Conservation (phyloP, 805 yeast species). For the Candida awuae region DNA sequence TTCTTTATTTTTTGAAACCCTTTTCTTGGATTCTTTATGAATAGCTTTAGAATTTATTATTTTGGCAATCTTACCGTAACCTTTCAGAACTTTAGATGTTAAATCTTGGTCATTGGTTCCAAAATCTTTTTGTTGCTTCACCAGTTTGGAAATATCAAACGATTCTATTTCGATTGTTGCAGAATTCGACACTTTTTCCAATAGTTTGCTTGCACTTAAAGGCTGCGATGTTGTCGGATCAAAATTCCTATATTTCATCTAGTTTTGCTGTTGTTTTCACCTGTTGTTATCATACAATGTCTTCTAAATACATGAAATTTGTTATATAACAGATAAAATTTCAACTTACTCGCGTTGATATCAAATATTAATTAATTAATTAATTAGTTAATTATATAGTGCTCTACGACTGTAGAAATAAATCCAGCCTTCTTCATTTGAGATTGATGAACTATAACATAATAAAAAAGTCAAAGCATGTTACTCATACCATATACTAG, state of each 20-base stretch:
- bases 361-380: too few species aligned
- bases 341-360: too few species aligned
- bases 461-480: too few species aligned
- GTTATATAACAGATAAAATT: too few species aligned
- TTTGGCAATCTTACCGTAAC: slow-evolving; percentile 2
- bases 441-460: too few species aligned
- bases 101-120: slow-evolving; percentile 2
- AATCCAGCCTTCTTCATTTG: neutral
- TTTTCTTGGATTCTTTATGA: neutral
- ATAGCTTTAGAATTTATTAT: slow-evolving; percentile 3
- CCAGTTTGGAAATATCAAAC: neutral
- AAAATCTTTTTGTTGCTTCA: neutral
- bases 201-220: slow-evolving; percentile 10
- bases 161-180: neutral
- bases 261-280: neutral
- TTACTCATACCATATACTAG: neutral
- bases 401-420: too few species aligned
- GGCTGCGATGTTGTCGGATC: slow-evolving; percentile 13
- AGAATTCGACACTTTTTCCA: neutral
- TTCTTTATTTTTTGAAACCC: neutral
- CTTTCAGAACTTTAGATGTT: neutral
- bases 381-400: too few species aligned
- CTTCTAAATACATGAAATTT: too few species aligned
- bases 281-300: too few species aligned
- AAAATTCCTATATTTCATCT: slow-evolving; percentile 14